Evolutionary conservation across 129 eudicot genomes (phyloP), one percentile per base, ranked within the genome.

Genomic region (Pulicaria dysenterica): DNA sequence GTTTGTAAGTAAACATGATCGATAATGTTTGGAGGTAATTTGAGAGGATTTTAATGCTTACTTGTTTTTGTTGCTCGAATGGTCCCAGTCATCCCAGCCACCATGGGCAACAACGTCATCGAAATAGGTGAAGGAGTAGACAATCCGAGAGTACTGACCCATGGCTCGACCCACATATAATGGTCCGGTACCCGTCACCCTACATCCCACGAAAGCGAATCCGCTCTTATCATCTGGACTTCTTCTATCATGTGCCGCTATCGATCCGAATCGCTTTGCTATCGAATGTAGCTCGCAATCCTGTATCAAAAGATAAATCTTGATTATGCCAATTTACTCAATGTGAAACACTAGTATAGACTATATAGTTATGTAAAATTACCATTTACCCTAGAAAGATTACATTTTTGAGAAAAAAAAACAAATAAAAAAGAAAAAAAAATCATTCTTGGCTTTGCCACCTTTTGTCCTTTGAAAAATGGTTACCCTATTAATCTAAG

Each of bases 21-120:
- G 31, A 24, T 24, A 24, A 24, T 24, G 31, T 24, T 24, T 24
- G 31, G 31, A 24, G 1, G 1, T 24, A 24, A 24, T 24, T 0
- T 24, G 31, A 24, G 31, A 24, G 38, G 7, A 41, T 65, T 11
- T 5, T 10, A 47, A 46, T n/a, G 15, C 79, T 60, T 81, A 94
- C 98, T 88, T 88, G 96, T 79, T 94, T 77, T 90, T 94, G 82
- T 86, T 88, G 75, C 91, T 86, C 8, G 50, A 44, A 49, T 90
- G 98, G 82, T 87, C 95, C 98, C 98, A 87, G 34, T 94, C 98
- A 47, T 94, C 98, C 98, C 98, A 94, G 2, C 96, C 98, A 40
- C 97, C 97, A 44, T 51, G 96, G 15, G 98, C 98, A 17, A 90
- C 97, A 5, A 94, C 72, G 73, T 88, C 84, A n/a, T 83, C 93